Percentiles rank a stretch among this genome's conserved stretches.
Conservation (phyloP, 2,329 filamentous ascomycete genomes). For the Neonectria punicea region DNA sequence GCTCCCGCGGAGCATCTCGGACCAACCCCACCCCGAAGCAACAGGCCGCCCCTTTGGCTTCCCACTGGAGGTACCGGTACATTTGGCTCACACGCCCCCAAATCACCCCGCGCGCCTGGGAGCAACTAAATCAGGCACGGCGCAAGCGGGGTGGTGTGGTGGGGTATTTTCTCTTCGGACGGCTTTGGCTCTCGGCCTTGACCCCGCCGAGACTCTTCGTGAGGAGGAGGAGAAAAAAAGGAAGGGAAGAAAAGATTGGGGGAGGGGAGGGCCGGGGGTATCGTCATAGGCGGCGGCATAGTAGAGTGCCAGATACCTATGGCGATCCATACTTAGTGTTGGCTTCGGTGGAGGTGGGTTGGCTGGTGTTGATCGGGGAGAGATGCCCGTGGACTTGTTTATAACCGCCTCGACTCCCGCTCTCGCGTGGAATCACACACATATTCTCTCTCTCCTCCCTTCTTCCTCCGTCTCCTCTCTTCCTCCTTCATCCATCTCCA, state of each 20-base stretch:
- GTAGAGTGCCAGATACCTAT: neutral
- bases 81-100: neutral
- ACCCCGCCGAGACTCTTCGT: slow-evolving; percentile 37
- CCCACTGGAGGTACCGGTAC: neutral
- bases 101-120: slow-evolving; percentile 17
- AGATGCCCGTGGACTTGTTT: slow-evolving; percentile 14
- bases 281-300: neutral
- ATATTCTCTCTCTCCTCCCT: neutral
- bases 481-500: neutral
- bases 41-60: neutral
- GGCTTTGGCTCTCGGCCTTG: slow-evolving; percentile 23
- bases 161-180: slow-evolving; percentile 25
- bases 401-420: slow-evolving; percentile 26
- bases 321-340: neutral
- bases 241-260: slow-evolving; percentile 9
- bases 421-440: slow-evolving; percentile 7
- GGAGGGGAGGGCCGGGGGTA: neutral
- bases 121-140: slow-evolving; percentile 18
- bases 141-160: slow-evolving; percentile 25
- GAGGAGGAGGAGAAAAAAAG: slow-evolving; percentile 24
- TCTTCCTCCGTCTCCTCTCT: neutral
- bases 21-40: slow-evolving; percentile 42
- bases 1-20: slow-evolving; percentile 26
- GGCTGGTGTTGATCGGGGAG: neutral
- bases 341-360: neutral